These are phyloP conservation scores for Rhodomyrtus tomentosa DNA, from an alignment of 345 rosid genomes.

Conservation along the genomic window DNA sequence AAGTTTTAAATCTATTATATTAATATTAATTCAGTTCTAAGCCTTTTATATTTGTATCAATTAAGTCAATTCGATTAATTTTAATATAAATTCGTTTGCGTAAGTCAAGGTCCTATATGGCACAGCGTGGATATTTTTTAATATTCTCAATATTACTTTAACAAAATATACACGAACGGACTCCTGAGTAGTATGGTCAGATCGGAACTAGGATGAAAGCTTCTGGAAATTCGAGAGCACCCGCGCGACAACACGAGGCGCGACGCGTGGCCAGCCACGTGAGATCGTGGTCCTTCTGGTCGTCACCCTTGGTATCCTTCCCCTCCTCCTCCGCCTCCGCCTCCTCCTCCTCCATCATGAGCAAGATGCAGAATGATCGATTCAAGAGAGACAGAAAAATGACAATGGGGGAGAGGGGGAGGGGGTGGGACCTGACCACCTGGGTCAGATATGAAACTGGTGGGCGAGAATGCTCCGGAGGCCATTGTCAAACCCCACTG, in stretches of 20 bases:
- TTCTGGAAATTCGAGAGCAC: neutral
- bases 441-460: slow-evolving; percentile 8
- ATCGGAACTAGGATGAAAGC: neutral
- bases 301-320: neutral
- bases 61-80: too few species aligned
- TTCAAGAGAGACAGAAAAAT: too few species aligned
- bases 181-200: neutral
- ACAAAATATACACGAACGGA: too few species aligned
- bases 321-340: too few species aligned
- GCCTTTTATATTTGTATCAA: too few species aligned
- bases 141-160: too few species aligned
- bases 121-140: too few species aligned
- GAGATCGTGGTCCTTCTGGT: neutral
- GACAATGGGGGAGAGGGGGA: too few species aligned
- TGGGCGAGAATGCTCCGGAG: slow-evolving; percentile 5
- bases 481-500: slow-evolving; percentile 13
- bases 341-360: neutral
- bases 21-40: too few species aligned
- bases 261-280: neutral
- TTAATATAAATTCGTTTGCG: too few species aligned
- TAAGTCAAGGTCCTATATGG: too few species aligned
- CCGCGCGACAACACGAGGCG: neutral
- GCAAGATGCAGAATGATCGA: neutral
- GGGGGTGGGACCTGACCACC: neutral
- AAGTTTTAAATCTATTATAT: too few species aligned